Conservation (phyloP, 345 rosid genomes). For the Gossypium turneri region DNA sequence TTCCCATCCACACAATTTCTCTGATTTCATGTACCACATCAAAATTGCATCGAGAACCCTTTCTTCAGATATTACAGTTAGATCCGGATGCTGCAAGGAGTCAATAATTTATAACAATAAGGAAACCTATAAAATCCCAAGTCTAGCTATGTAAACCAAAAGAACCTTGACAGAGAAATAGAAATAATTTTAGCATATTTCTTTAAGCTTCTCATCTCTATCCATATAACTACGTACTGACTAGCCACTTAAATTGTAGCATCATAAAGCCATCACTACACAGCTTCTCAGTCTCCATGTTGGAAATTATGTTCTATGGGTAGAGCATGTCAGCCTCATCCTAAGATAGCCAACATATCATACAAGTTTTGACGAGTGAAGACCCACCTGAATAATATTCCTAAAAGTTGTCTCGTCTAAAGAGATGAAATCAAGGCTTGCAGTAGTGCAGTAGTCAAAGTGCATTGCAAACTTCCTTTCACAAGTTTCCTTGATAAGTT, state of each 20-base stretch:
- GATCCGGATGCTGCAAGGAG: slow-evolving; percentile 77
- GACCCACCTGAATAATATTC: slow-evolving; percentile 74
- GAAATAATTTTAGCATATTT: background rate
- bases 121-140: slow-evolving; percentile 8
- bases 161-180: background rate
- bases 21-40: slow-evolving; percentile 82
- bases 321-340: slow-evolving; percentile 5
- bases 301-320: background rate
- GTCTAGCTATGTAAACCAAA: background rate
- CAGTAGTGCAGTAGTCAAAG: slow-evolving; percentile 87
- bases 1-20: slow-evolving; percentile 67
- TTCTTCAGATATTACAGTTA: slow-evolving; percentile 92
- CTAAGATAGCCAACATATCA: background rate
- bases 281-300: background rate
- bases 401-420: slow-evolving; percentile 69
- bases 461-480: slow-evolving; percentile 84
- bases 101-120: slow-evolving; percentile 20
- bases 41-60: slow-evolving; percentile 81
- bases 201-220: background rate
- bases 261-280: background rate
- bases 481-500: slow-evolving; percentile 83
- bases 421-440: slow-evolving; percentile 69
- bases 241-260: background rate
- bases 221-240: background rate
- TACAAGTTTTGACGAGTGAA: background rate